phyloP scores from a whole-genome alignment of 2,329 filamentous ascomycete species.

The Botrytis porri region DNA sequence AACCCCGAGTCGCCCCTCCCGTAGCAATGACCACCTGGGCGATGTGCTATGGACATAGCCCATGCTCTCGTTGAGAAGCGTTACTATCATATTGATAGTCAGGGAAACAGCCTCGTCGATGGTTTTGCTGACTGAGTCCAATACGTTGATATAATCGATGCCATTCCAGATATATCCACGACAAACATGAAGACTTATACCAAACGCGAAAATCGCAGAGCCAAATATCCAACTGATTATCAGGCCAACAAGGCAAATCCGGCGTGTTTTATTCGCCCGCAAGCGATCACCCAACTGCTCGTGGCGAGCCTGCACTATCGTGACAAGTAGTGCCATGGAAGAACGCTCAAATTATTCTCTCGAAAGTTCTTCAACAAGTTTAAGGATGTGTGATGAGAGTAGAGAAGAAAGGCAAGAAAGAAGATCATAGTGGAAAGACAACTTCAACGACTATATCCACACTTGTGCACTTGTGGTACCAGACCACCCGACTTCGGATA shows the following conservation, averaged over 20 bases:
- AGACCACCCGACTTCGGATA: background rate
- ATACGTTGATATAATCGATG: too few relatives aligned
- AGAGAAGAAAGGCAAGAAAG: too few relatives aligned
- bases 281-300: background rate
- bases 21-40: background rate
- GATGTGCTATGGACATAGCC: background rate
- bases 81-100: background rate
- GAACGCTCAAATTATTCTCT: background rate
- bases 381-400: background rate
- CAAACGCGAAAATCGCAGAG: background rate
- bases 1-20: background rate
- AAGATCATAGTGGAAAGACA: background rate
- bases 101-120: background rate
- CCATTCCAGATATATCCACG: background rate
- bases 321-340: background rate
- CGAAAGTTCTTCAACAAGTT: background rate
- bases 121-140: background rate
- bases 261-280: background rate
- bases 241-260: too few relatives aligned
- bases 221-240: background rate
- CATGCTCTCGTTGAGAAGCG: background rate
- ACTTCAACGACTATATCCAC: background rate
- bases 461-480: background rate
- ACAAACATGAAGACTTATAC: background rate
- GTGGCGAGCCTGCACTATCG: background rate